Conservation (phyloP, 1,139 yeast species). For the Debaryomyces sp. region DNA sequence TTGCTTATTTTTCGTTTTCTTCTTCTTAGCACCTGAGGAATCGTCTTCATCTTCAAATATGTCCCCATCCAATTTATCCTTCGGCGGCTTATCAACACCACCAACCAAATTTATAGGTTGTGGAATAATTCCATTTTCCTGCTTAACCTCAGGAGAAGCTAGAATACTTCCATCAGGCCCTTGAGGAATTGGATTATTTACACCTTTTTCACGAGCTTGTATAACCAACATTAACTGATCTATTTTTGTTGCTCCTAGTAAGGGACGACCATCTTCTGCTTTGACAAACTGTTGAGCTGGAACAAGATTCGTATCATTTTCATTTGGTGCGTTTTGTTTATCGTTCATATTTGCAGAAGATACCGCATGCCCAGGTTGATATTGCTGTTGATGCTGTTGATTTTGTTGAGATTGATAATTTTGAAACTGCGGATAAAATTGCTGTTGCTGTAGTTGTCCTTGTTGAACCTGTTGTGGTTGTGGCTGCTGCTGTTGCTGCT, state of each 20-base stretch:
- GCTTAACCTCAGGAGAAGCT: slow-evolving; percentile 29
- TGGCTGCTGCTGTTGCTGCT: background rate
- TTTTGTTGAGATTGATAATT: slow-evolving; percentile 10
- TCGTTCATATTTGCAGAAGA: background rate
- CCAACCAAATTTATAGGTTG: slow-evolving; percentile 73
- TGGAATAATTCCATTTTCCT: slow-evolving; percentile 49
- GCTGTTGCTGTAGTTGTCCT: slow-evolving; percentile 7
- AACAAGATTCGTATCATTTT: slow-evolving; percentile 26
- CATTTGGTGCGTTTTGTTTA: background rate
- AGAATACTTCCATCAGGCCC: slow-evolving; percentile 63
- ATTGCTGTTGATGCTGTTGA: background rate
- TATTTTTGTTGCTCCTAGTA: slow-evolving; percentile 83
- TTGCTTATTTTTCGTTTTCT: slow-evolving; percentile 58
- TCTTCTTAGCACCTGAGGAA: slow-evolving; percentile 20
- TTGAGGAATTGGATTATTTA: slow-evolving; percentile 60
- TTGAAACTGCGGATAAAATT: background rate
- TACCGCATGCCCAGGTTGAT: slow-evolving; percentile 10
- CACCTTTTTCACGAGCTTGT: slow-evolving; percentile 81
- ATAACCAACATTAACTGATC: slow-evolving; percentile 89
- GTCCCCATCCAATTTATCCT: slow-evolving; percentile 21
- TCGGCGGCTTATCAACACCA: slow-evolving; percentile 72
- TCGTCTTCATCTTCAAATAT: slow-evolving; percentile 19
- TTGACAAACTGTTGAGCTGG: slow-evolving; percentile 50
- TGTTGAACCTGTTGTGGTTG: too few species aligned
- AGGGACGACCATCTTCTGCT: slow-evolving; percentile 63